Percentiles rank a stretch among this genome's conserved stretches.
Conservation (phyloP, 495 filamentous ascomycete genomes). For the Penicillium daleae region DNA sequence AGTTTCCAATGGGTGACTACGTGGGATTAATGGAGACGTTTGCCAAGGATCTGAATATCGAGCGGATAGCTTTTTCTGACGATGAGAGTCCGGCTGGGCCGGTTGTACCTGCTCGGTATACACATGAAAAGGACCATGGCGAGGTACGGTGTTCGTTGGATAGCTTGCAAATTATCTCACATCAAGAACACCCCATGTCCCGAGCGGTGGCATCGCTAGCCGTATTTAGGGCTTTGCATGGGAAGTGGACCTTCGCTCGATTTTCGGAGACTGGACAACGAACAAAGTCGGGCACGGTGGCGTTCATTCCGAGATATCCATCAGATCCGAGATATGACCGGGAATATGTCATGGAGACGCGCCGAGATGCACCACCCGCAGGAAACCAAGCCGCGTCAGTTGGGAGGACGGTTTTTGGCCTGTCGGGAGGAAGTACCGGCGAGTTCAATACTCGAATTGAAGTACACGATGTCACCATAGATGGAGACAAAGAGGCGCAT, state of each 20-base stretch:
- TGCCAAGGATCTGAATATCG: conserved; percentile 52
- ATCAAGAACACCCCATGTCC: conserved; percentile 1
- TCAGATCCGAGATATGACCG: conserved; percentile 26
- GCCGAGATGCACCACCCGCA: neutral
- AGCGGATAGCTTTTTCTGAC: conserved; percentile 17
- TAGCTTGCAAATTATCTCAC: conserved; percentile 25
- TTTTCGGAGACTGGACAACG: conserved; percentile 33
- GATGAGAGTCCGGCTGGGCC: conserved; percentile 29
- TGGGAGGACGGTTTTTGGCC: conserved; percentile 19
- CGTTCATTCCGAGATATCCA: conserved; percentile 61
- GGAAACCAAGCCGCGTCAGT: neutral
- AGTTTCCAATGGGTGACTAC: conserved; percentile 85
- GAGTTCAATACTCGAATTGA: conserved; percentile 15
- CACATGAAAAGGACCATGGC: neutral
- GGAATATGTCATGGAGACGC: conserved; percentile 38
- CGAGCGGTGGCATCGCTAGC: conserved; percentile 41
- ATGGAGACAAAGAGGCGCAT: neutral
- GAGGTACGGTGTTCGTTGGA: conserved; percentile 23
- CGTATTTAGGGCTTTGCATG: conserved; percentile 74
- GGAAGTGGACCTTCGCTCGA: conserved; percentile 66
- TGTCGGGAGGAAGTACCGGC: conserved; percentile 12
- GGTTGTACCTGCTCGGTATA: conserved; percentile 43
- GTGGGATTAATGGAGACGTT: conserved; percentile 76
- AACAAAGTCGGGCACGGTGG: conserved; percentile 53
- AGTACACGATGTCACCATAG: conserved; percentile 9